phyloP scores from a whole-genome alignment of 352 stramenopile genomes.

The Pythium dissimile region DNA sequence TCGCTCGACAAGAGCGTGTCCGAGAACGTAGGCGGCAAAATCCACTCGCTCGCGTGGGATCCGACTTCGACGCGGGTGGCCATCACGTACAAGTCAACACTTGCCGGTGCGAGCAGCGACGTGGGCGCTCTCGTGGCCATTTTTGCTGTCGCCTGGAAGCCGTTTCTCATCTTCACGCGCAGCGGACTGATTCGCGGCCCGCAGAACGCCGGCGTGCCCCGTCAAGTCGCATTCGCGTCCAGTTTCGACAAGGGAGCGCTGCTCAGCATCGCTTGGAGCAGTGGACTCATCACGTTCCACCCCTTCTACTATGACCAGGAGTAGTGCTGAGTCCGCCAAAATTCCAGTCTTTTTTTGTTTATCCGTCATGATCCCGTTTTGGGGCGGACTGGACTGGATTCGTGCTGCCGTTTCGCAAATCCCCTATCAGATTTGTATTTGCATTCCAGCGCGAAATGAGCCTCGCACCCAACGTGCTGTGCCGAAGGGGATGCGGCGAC shows the following conservation, averaged over 20 bases:
- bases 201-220: slow-evolving; percentile 50
- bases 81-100: slow-evolving; percentile 42
- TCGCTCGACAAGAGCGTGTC: slow-evolving; percentile 60
- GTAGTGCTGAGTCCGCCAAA: slow-evolving; percentile 1
- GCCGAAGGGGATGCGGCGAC: slow-evolving; percentile 49
- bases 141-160: slow-evolving; percentile 63
- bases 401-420: neutral
- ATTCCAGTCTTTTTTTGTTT: neutral
- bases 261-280: slow-evolving; percentile 73
- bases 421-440: neutral
- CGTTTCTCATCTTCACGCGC: slow-evolving; percentile 71
- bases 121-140: slow-evolving; percentile 60
- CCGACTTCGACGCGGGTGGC: slow-evolving; percentile 63
- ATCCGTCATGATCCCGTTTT: slow-evolving; percentile 2
- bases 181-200: slow-evolving; percentile 37
- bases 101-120: slow-evolving; percentile 14
- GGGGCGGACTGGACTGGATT: no score
- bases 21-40: slow-evolving; percentile 60
- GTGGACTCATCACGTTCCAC: slow-evolving; percentile 72
- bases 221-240: slow-evolving; percentile 56
- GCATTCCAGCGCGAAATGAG: no score
- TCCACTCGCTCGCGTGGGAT: slow-evolving; percentile 67
- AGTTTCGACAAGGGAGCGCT: slow-evolving; percentile 67
- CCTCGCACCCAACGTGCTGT: slow-evolving; percentile 40
- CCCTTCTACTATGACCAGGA: slow-evolving; percentile 71